phyloP scores from a whole-genome alignment of 768 basidiomycete genomes.

The Amanita rimosa region DNA sequence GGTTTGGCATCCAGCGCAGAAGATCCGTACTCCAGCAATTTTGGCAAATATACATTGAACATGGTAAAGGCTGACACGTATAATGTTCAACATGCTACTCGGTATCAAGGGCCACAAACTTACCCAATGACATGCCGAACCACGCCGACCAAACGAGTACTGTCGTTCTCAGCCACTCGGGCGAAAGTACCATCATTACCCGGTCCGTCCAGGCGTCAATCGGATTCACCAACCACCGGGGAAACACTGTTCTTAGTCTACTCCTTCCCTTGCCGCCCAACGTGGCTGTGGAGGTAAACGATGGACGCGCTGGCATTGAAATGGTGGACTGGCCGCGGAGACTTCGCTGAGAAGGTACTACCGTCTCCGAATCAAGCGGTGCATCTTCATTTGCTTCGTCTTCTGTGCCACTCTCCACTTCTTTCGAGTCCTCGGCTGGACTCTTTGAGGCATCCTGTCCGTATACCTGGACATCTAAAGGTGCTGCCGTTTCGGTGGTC shows the following conservation, averaged over 20 bases:
- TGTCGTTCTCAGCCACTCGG: conserved; percentile 70
- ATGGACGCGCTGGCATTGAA: background rate
- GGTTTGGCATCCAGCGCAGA: conserved; percentile 14
- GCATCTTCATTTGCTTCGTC: conserved; percentile 3
- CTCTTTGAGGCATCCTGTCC: background rate
- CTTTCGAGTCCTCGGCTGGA: background rate
- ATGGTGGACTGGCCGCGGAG: background rate
- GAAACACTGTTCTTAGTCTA: background rate
- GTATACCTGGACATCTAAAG: background rate
- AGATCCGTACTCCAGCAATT: conserved; percentile 58
- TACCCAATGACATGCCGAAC: conserved; percentile 70
- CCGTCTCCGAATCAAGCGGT: conserved; percentile 1
- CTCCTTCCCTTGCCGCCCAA: background rate
- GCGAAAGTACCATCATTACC: conserved; percentile 56
- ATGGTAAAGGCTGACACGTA: conserved; percentile 60
- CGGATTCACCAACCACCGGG: conserved; percentile 40
- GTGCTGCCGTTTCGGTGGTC: conserved; percentile 4
- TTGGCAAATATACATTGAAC: conserved; percentile 90
- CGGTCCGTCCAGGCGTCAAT: conserved; percentile 61
- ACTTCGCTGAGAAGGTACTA: background rate
- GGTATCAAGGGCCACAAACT: conserved; percentile 13
- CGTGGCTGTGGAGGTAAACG: background rate
- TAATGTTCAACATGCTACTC: background rate
- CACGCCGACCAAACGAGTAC: conserved; percentile 71
- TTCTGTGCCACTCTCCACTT: background rate